Percentiles rank a stretch among this genome's conserved stretches.
Evolutionary conservation across 208 protist species (phyloP).

Genomic region (Wallacemonas sp.): DNA sequence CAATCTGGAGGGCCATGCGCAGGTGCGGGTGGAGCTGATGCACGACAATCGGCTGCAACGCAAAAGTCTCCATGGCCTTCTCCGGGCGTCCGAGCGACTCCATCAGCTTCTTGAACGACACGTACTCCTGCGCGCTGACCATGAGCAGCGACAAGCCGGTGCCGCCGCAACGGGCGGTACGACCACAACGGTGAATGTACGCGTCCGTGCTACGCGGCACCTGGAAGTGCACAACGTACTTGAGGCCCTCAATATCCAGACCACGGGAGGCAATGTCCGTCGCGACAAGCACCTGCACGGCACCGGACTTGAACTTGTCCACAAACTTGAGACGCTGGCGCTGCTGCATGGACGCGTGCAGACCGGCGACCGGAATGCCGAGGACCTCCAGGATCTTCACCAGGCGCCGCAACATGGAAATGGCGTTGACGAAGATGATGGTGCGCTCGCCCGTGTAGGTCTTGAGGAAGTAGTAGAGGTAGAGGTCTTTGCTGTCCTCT

Average conservation of each 20-base stretch:
- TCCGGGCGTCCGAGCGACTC: conserved; percentile 67
- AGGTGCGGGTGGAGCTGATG: conserved; percentile 82
- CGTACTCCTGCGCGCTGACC: conserved; percentile 89
- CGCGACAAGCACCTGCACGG: conserved; percentile 84
- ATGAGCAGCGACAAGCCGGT: conserved; percentile 82
- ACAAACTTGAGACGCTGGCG: conserved; percentile 97
- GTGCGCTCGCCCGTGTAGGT: conserved; percentile 84
- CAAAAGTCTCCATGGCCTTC: conserved; percentile 75
- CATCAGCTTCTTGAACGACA: conserved; percentile 84
- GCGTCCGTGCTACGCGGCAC: conserved; percentile 93
- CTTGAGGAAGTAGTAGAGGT: conserved; percentile 95
- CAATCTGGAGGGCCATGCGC: conserved; percentile 80
- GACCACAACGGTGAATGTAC: conserved; percentile 97
- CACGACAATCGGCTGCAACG: conserved; percentile 78
- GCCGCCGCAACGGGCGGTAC: conserved; percentile 93
- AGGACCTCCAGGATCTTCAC: conserved; percentile 91
- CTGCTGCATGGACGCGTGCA: conserved; percentile 98
- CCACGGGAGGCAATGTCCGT: conserved; percentile 94
- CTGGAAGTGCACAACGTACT: conserved; percentile 98
- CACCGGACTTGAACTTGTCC: conserved; percentile 88
- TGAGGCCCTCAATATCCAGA: conserved; percentile 95
- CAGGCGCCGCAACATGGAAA: conserved; percentile 94
- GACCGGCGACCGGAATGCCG: conserved; percentile 68
- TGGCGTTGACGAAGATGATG: conserved; percentile 95
- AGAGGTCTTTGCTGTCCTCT: conserved; percentile 94